Base-by-base conservation (phyloP, 306 rosid genomes). In the Herpetospermum pedunculosum region DNA sequence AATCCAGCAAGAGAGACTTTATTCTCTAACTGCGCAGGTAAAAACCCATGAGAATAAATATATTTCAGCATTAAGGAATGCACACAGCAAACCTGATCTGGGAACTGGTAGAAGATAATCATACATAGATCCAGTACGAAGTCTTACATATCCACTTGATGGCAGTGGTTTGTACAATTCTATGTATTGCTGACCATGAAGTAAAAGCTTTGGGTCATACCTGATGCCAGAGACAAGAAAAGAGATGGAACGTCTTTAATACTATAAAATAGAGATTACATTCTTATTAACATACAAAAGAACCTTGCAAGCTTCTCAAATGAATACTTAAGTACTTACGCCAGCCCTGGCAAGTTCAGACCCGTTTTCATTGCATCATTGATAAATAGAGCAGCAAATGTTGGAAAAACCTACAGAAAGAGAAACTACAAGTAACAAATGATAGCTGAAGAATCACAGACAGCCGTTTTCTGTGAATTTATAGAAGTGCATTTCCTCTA, bases 121-220 rank as follows among this genome's bases (percentile, higher is more conserved):
- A 59, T 28, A 38, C 23, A 63, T 30, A 82, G 81, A 44, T 82
- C n/a, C 76, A 44, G 75, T 58, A 44, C 70, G 73, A 83, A 74
- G 67, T 80, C 92, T 76, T 87, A 91, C 99, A 81, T 81, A 76
- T 53, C 89, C 85, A 73, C 81, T 87, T 49, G 99, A 82, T 79
- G 96, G 95, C 59, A 91, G 79, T 59, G 97, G 95, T 81, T 85
- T 87, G 86, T 87, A 88, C 74, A 94, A 53, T 80, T 94, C 96
- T 78, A 94, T 87, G 87, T 91, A 89, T 48, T 94, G 97, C 65
- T 94, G 97, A 18, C 97, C 97, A 70, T 94, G 97, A 64, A 94
- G 85, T 80, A 91, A 82, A 72, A 94, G 99, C 44, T 84, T 92
- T 26, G 92, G 96, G 83, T 94, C 96, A 76, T 53, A 91, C 78